phyloP scores from a whole-genome alignment of 2,329 filamentous ascomycete species.

The Clonostachys solani region DNA sequence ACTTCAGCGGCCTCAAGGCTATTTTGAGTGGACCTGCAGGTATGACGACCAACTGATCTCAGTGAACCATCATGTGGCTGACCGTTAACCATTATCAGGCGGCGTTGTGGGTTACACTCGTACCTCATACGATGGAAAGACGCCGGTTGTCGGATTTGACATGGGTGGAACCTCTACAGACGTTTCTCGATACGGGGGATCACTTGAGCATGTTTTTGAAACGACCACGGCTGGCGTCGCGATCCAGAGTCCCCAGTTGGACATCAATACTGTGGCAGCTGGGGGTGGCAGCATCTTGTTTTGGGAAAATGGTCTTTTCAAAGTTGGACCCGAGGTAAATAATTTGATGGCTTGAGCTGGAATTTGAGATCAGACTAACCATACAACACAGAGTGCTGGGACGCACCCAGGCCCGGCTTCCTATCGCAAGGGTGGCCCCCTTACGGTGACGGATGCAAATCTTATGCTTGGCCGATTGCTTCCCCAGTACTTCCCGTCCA shows the following conservation, averaged over 20 bases:
- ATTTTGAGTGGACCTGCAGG: constrained; percentile 56
- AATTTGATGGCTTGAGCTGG: neutral
- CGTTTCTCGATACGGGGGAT: constrained; percentile 63
- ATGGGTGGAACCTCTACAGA: constrained; percentile 67
- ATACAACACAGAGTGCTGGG: constrained; percentile 47
- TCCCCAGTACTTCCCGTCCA: constrained; percentile 63
- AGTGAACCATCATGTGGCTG: neutral
- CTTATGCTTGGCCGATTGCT: constrained; percentile 55
- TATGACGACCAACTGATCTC: neutral
- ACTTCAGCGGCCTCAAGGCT: constrained; percentile 59
- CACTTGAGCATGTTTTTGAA: constrained; percentile 68
- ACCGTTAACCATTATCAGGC: constrained; percentile 36
- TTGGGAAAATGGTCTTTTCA: constrained; percentile 64
- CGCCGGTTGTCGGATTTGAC: constrained; percentile 45
- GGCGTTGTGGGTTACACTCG: constrained; percentile 68
- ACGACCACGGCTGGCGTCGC: constrained; percentile 66
- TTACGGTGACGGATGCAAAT: constrained; percentile 70
- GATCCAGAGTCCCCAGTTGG: constrained; percentile 66
- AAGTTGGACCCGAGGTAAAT: constrained; percentile 57
- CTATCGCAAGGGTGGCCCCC: constrained; percentile 65
- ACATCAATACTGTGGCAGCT: constrained; percentile 65
- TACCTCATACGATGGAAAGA: constrained; percentile 64
- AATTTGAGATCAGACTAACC: neutral
- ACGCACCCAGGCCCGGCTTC: constrained; percentile 68
- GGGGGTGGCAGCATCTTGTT: constrained; percentile 49